Base-by-base conservation (phyloP, 768 basidiomycete genomes). In the Leucogyrophana mollusca region DNA sequence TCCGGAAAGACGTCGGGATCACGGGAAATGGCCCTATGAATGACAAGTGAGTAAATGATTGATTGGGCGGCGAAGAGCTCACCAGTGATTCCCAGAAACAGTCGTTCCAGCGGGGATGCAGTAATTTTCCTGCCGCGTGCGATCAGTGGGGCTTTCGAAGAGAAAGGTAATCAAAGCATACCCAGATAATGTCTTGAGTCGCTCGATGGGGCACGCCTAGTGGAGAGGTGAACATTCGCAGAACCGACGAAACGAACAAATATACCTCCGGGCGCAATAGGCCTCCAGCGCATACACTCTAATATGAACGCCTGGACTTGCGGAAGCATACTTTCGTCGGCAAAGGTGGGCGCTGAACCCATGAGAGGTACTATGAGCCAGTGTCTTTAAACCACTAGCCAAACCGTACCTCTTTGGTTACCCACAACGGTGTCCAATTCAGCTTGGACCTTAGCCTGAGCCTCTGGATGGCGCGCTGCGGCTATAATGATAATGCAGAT, bases 341-440 rank as follows among this genome's bases (percentile, higher is more conserved):
- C 59, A 30, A 71, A 70, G 0, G 59, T 60, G 0, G 72, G 72
- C 9, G 60, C 70, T 72, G 23, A 1, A 25, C 3, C 9, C 16
- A 5, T 9, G 25, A 33, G 20, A 10, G 11, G n/a, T n/a, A n/a
- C n/a, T n/a, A n/a, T n/a, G n/a, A n/a, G n/a, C n/a, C n/a, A n/a
- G n/a, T n/a, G n/a, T n/a, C 9, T 5, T 9, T 5, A 4, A 36
- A 11, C 32, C 14, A 41, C 9, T 3, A n/a, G n/a, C 4, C 4
- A 35, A 35, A 17, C 18, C 25, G 3, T 11, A 30, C 59, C 24
- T 33, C 49, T 47, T 27, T 41, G 67, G 2, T 61, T 53, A 0
- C 78, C 79, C 20, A 80, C 55, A 4, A 81, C 68, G 3, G 45
- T 40, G 45, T 81, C 79, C 2, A 84, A 59, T 48, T 84, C 76